phyloP scores from a whole-genome alignment of 495 filamentous ascomycete genomes.

The Xanthoparmelia taractica region DNA sequence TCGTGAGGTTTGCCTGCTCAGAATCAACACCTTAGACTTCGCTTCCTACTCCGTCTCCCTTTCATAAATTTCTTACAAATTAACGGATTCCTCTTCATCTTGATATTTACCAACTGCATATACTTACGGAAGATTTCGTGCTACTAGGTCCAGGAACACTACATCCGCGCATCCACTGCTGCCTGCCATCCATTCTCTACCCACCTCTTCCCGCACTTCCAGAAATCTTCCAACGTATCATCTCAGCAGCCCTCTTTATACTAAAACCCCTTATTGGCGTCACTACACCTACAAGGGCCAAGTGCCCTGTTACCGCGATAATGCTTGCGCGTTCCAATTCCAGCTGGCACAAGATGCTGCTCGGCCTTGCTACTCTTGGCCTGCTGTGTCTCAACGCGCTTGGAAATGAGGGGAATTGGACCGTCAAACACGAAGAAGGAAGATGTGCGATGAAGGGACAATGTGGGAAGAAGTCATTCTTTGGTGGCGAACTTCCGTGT shows the following conservation, averaged over 20 bases:
- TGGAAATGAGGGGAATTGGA: slow-evolving; percentile 25
- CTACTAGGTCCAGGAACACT: background rate
- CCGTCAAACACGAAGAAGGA: slow-evolving; percentile 72
- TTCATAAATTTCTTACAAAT: background rate
- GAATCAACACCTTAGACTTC: background rate
- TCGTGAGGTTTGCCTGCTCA: background rate
- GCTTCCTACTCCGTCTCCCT: background rate
- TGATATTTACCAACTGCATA: background rate
- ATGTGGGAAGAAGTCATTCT: slow-evolving; percentile 82
- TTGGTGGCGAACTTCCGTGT: slow-evolving; percentile 80
- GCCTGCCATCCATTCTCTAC: background rate
- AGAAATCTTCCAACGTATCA: background rate
- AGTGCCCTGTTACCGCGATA: background rate
- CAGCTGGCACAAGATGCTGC: background rate
- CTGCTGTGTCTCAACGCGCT: background rate
- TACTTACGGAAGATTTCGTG: background rate
- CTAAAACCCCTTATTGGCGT: background rate
- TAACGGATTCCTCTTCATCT: background rate
- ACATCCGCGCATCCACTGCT: background rate
- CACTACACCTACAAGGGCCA: background rate
- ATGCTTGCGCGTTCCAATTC: background rate
- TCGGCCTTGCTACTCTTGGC: slow-evolving; percentile 6
- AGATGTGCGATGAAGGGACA: slow-evolving; percentile 86
- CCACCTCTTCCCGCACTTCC: background rate
- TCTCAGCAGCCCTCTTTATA: background rate